Conservation (phyloP, 805 yeast species). For the Metschnikowia lunata region DNA sequence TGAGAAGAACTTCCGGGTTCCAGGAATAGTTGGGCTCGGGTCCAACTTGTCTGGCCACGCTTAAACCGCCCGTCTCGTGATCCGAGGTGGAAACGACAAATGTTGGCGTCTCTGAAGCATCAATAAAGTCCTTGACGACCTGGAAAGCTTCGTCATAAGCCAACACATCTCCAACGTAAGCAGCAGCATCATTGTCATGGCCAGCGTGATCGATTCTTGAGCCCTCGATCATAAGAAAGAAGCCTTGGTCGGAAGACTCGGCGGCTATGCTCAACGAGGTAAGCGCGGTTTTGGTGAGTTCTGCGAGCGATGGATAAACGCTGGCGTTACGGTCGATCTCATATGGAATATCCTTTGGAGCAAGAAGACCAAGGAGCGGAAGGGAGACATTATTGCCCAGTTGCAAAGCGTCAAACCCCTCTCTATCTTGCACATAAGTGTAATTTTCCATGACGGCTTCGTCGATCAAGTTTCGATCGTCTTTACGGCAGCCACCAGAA, state of each 20-base stretch:
- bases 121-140: slow-evolving; percentile 67
- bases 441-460: slow-evolving; percentile 54
- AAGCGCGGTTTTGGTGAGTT: slow-evolving; percentile 70
- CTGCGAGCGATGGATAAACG: slow-evolving; percentile 71
- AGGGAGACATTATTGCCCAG: slow-evolving; percentile 59
- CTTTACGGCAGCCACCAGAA: slow-evolving; percentile 63
- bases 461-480: slow-evolving; percentile 59
- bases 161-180: slow-evolving; percentile 84
- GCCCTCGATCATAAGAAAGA: slow-evolving; percentile 82
- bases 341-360: slow-evolving; percentile 74
- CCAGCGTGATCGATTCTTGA: slow-evolving; percentile 95
- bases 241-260: slow-evolving; percentile 70
- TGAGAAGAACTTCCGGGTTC: slow-evolving; percentile 71
- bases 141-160: slow-evolving; percentile 80
- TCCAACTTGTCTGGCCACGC: slow-evolving; percentile 71
- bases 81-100: slow-evolving; percentile 78
- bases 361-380: slow-evolving; percentile 74
- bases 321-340: slow-evolving; percentile 67
- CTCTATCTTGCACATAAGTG: slow-evolving; percentile 56
- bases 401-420: slow-evolving; percentile 51
- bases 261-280: slow-evolving; percentile 63
- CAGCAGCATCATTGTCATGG: slow-evolving; percentile 88
- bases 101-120: slow-evolving; percentile 66
- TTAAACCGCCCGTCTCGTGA: slow-evolving; percentile 93
- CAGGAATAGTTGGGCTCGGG: slow-evolving; percentile 81